Conservation (phyloP, 495 filamentous ascomycete genomes). For the Recurvomyces mirabilis region DNA sequence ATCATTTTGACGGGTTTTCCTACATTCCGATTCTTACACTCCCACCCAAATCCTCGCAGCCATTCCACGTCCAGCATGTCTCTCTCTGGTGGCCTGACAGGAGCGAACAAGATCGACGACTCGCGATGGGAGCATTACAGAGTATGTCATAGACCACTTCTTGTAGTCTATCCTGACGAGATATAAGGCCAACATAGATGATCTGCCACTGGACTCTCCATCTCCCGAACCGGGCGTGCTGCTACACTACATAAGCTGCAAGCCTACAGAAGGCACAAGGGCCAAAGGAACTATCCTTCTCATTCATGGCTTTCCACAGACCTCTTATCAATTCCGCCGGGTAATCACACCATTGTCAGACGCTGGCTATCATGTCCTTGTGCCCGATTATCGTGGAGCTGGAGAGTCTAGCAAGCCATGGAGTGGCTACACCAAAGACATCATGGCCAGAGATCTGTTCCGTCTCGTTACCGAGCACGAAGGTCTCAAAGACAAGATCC, state of each 20-base stretch:
- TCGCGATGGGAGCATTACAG: conserved; percentile 1
- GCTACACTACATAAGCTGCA: conserved; percentile 4
- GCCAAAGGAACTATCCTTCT: conserved; percentile 7
- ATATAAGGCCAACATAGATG: conserved; percentile 1
- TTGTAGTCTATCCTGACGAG: no score
- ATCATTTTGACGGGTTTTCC: no score
- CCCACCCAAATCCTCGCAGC: no score
- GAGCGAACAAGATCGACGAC: conserved; percentile 5
- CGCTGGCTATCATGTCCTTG: conserved; percentile 36
- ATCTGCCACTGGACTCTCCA: neutral
- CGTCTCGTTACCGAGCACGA: conserved; percentile 25
- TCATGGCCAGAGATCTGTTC: conserved; percentile 30
- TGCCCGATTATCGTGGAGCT: conserved; percentile 38
- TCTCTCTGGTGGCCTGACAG: neutral
- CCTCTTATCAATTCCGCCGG: conserved; percentile 37
- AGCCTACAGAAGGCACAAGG: neutral
- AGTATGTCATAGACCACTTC: no score
- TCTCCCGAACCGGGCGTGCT: neutral
- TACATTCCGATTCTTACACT: no score
- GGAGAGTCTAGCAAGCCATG: conserved; percentile 33
- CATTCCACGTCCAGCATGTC: no score
- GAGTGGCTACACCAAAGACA: conserved; percentile 31
- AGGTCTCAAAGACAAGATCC: conserved; percentile 30
- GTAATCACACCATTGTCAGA: conserved; percentile 33
- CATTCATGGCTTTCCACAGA: conserved; percentile 23